Conservation (phyloP, 805 yeast genomes). For the Debaryomyces prosopidis region DNA sequence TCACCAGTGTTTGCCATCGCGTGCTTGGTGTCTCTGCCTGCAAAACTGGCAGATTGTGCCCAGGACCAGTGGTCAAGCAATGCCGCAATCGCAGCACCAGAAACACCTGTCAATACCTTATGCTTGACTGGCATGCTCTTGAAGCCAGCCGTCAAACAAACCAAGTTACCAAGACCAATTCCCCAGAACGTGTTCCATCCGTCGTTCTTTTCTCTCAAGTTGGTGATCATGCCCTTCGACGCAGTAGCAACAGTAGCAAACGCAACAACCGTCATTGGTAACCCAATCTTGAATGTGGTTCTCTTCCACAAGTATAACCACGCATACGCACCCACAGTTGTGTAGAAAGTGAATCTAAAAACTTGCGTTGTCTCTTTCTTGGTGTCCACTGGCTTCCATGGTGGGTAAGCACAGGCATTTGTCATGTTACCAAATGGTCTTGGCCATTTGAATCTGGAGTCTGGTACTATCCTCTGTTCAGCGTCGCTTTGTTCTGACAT, state of each 20-base stretch:
- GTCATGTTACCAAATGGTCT: constrained; percentile 41
- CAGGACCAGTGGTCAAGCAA: constrained; percentile 38
- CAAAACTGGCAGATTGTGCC: constrained; percentile 42
- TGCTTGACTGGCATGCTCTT: constrained; percentile 42
- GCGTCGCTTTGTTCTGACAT: constrained; percentile 11
- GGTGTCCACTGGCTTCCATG: constrained; percentile 58
- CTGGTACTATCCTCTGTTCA: constrained; percentile 22
- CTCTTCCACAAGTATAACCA: constrained; percentile 45
- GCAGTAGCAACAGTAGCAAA: constrained; percentile 55
- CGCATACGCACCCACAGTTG: constrained; percentile 52
- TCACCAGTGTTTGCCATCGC: constrained; percentile 40
- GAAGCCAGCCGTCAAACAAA: constrained; percentile 45
- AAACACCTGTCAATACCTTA: constrained; percentile 39
- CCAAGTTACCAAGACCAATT: constrained; percentile 51
- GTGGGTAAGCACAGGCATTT: constrained; percentile 42
- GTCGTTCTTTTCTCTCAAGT: constrained; percentile 63
- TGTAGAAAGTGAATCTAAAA: constrained; percentile 45
- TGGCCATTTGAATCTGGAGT: constrained; percentile 42
- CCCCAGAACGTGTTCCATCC: constrained; percentile 67
- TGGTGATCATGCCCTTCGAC: constrained; percentile 49
- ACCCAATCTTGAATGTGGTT: constrained; percentile 41
- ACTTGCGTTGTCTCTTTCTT: constrained; percentile 49
- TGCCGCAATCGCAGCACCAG: constrained; percentile 40
- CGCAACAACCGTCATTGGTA: constrained; percentile 39
- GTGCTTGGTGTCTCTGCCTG: constrained; percentile 38